These are phyloP conservation scores for Lodderomyces jiufengensis DNA, from an alignment of 1,139 yeast species.

Conservation along the genomic window DNA sequence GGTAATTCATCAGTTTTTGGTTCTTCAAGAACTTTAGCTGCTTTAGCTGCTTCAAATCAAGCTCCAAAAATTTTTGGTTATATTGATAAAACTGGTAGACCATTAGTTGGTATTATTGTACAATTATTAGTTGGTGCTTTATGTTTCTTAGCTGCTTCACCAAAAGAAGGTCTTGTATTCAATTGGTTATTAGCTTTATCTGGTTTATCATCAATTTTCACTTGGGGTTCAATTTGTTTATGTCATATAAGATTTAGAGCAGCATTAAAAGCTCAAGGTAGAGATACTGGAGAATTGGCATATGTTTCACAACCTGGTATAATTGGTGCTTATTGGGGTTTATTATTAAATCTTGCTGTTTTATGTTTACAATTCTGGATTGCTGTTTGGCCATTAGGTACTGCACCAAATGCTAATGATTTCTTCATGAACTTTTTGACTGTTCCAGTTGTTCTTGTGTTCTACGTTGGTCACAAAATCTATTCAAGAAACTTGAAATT, in stretches of 20 bases:
- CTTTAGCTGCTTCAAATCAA: constrained; percentile 76
- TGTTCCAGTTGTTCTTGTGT: constrained; percentile 54
- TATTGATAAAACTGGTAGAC: constrained; percentile 73
- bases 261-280: constrained; percentile 66
- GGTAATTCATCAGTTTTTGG: constrained; percentile 62
- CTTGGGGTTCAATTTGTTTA: constrained; percentile 77
- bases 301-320: constrained; percentile 68
- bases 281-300: constrained; percentile 62
- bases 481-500: constrained; percentile 53
- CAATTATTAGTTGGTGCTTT: constrained; percentile 62
- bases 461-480: constrained; percentile 55
- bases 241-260: constrained; percentile 77
- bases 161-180: constrained; percentile 63
- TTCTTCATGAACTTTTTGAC: constrained; percentile 66
- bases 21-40: constrained; percentile 76
- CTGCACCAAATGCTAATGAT: constrained; percentile 48
- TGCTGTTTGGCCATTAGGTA: constrained; percentile 66
- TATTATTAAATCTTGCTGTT: constrained; percentile 56
- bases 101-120: constrained; percentile 59
- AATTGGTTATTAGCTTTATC: constrained; percentile 81
- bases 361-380: constrained; percentile 80
- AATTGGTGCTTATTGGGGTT: constrained; percentile 66
- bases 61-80: constrained; percentile 74
- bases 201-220: constrained; percentile 78
- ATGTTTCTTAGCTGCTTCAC: constrained; percentile 69